Percentiles rank a stretch among this genome's conserved stretches.
phyloP scores from a whole-genome alignment of 805 yeast genomes.

The Hanseniaspora mollemarum region DNA sequence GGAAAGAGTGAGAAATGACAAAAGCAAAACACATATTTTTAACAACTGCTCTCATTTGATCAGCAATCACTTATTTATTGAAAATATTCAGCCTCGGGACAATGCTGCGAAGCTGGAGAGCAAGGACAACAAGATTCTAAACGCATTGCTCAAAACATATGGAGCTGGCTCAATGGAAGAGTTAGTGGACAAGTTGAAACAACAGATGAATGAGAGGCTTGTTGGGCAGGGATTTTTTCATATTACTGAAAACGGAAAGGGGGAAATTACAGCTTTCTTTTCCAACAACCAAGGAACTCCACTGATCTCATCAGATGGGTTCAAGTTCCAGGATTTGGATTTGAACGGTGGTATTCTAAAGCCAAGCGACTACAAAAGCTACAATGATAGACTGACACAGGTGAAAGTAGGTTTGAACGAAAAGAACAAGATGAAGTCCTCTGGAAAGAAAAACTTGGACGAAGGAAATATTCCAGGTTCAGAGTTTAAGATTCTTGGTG shows the following conservation, averaged over 20 bases:
- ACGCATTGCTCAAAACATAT: slow-evolving; percentile 30
- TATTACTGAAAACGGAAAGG: slow-evolving; percentile 53
- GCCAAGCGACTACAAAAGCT: slow-evolving; percentile 37
- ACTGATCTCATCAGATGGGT: slow-evolving; percentile 20
- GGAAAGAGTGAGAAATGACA: slow-evolving; percentile 52
- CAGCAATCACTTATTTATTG: slow-evolving; percentile 81
- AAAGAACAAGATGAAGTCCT: not conserved
- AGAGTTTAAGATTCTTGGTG: slow-evolving; percentile 36
- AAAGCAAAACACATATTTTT: slow-evolving; percentile 55
- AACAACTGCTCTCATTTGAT: slow-evolving; percentile 85
- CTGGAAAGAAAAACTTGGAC: not conserved
- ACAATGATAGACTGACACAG: slow-evolving; percentile 33
- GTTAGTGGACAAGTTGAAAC: slow-evolving; percentile 40
- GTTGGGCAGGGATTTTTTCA: slow-evolving; percentile 66
- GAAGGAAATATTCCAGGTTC: slow-evolving; percentile 31
- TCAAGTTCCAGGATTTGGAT: slow-evolving; percentile 47
- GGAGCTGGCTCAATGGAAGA: slow-evolving; percentile 33
- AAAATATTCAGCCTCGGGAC: slow-evolving; percentile 34
- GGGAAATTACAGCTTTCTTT: slow-evolving; percentile 42
- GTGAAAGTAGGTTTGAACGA: slow-evolving; percentile 12
- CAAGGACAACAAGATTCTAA: slow-evolving; percentile 25
- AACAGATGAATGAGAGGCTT: slow-evolving; percentile 37
- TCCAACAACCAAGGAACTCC: slow-evolving; percentile 73
- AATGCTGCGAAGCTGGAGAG: slow-evolving; percentile 15
- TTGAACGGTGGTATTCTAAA: slow-evolving; percentile 48